Evolutionary conservation across 768 basidiomycete genomes (phyloP).

Genomic region (Lactarius evosmus): DNA sequence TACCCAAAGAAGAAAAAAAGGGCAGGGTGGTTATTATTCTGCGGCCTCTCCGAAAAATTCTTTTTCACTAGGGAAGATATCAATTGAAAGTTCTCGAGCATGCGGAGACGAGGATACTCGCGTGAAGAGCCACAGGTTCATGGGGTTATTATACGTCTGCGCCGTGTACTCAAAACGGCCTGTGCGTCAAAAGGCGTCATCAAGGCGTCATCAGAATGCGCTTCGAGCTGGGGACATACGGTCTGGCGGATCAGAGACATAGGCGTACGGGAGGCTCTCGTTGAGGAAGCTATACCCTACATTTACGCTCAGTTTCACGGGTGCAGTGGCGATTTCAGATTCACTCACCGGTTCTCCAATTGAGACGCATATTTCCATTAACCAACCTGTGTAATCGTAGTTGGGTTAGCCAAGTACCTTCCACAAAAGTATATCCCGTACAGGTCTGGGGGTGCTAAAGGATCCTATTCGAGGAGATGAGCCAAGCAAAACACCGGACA

Average conservation of each 20-base stretch:
- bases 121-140: slow-evolving; percentile 22
- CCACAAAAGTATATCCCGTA: slow-evolving; percentile 20
- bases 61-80: background rate
- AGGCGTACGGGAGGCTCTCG: background rate
- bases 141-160: slow-evolving; percentile 23
- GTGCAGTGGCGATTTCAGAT: background rate
- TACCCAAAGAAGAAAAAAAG: background rate
- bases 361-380: slow-evolving; percentile 1
- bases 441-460: slow-evolving; percentile 39
- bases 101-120: slow-evolving; percentile 4
- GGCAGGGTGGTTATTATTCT: background rate
- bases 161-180: slow-evolving; percentile 21
- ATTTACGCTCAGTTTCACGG: background rate
- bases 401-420: background rate
- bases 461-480: slow-evolving; percentile 29
- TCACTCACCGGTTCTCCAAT: slow-evolving; percentile 9
- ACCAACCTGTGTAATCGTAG: background rate
- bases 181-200: background rate
- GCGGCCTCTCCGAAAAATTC: background rate
- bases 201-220: background rate
- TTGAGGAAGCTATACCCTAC: slow-evolving; percentile 1
- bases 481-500: background rate
- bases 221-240: background rate
- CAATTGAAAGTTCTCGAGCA: background rate
- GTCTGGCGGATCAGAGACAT: background rate